These are phyloP conservation scores for Solanum tarapatanum DNA, from an alignment of 257 asterid genomes.

Conservation along the genomic window DNA sequence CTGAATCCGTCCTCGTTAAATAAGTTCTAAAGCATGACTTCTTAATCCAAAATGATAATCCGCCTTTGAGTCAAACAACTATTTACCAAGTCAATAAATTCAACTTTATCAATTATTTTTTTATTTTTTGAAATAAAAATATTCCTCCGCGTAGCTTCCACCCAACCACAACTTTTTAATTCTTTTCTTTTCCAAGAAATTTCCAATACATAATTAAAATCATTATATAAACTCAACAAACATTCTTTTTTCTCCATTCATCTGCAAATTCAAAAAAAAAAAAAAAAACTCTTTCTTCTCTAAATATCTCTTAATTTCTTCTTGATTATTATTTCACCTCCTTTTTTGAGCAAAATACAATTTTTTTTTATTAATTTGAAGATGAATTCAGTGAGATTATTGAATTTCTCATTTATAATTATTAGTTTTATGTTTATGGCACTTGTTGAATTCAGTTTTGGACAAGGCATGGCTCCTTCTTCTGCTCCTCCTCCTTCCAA, in stretches of 20 bases:
- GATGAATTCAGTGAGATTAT: slow-evolving; percentile 4
- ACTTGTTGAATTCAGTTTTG: neutral
- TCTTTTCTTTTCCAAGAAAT: neutral
- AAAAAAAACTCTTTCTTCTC: neutral
- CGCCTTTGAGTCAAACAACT: neutral
- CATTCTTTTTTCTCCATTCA: neutral
- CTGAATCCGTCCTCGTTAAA: neutral
- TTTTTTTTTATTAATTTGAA: neutral
- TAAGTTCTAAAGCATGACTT: neutral
- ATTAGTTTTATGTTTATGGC: neutral
- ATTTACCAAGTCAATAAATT: neutral
- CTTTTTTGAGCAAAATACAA: neutral
- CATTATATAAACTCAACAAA: neutral
- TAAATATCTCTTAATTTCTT: neutral
- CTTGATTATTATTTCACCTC: neutral
- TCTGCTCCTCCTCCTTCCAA: slow-evolving; percentile 6
- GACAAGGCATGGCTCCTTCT: slow-evolving; percentile 14
- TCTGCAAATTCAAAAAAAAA: neutral
- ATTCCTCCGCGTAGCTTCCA: neutral
- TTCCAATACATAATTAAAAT: neutral
- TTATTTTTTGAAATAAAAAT: neutral
- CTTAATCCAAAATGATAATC: neutral
- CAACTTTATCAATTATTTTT: neutral
- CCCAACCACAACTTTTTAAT: neutral
- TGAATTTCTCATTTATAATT: neutral